Conservation (phyloP, 345 rosid genomes). For the Rhodomyrtus tomentosa region DNA sequence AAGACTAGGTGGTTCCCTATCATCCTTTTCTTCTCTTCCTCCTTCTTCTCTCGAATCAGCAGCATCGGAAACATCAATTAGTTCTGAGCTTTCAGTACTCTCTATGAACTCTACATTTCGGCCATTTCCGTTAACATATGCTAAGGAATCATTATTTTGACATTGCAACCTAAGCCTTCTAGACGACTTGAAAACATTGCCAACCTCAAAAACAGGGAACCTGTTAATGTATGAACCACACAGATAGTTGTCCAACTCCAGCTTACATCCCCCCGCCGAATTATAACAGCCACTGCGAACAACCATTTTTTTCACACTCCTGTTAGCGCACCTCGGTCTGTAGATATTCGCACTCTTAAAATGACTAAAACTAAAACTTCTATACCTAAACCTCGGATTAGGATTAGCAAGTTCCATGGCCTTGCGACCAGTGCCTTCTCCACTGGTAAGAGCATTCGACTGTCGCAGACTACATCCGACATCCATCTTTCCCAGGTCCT, state of each 20-base stretch:
- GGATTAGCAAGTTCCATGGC: conserved; percentile 8
- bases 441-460: conserved; percentile 17
- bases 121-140: conserved; percentile 47
- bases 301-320: conserved; percentile 15
- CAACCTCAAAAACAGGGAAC: conserved; percentile 11
- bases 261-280: conserved; percentile 16
- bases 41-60: conserved; percentile 13
- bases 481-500: conserved; percentile 33
- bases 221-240: conserved; percentile 7
- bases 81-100: conserved; percentile 13
- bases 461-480: conserved; percentile 37
- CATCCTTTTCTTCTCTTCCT: conserved; percentile 25
- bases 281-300: conserved; percentile 10
- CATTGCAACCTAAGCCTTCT: conserved; percentile 27
- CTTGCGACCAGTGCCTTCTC: conserved; percentile 21
- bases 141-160: conserved; percentile 57
- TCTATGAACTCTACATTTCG: conserved; percentile 30
- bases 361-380: conserved; percentile 18
- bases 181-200: conserved; percentile 12
- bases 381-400: conserved; percentile 21
- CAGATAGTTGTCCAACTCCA: conserved; percentile 17
- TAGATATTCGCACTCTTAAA: conserved; percentile 11
- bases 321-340: conserved; percentile 9
- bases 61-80: conserved; percentile 13
- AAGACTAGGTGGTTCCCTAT: conserved; percentile 22